Evolutionary conservation across 2,329 filamentous ascomycete genomes (phyloP), one percentile per base, ranked within the genome.

Genomic region (Chaetomium sp.): DNA sequence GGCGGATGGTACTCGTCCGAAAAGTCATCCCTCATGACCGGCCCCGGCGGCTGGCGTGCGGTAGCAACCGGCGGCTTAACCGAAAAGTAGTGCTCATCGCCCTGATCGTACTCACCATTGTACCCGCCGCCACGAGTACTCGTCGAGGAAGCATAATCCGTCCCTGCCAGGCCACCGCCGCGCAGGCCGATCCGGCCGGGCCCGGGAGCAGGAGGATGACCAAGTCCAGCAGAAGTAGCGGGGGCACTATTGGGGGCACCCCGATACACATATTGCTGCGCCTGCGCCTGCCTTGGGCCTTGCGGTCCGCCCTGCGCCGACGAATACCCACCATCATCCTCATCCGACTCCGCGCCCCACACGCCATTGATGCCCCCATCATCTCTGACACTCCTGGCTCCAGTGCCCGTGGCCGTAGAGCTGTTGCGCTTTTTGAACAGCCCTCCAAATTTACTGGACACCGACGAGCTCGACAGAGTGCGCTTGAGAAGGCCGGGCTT

Each of bases 21-120:
- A 27, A 27, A 27, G 43, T 32, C 32, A n/a, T 35, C 33, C 19
- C 7, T 32, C 27, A 19, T 10, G 14, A 37, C 42, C 27, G 10
- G 36, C 42, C 45, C 49, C 12, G 33, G 36, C 49, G 34, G 52
- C 48, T 41, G 33, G 53, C 4, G 67, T 67, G 19, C 65, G 65
- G 19, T 27, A 27, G 19, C 19, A 27, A 27, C 19, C 10, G 68
- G 68, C 7, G 56, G 54, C 7, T 55, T 54, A 42, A 76, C 72
- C 3, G 74, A 79, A 63, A 85, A 86, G 57, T 79, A 77, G 4
- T 74, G 72, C 54, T 85, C 82, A 58, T 85, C 81, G 9, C 79
- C 81, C 2, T 74, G 72, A 1, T 72, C 72, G 62, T 75, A 84
- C 62, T 84, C 81, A 11, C 73, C 41, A 47, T 58, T 54, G 42